Evolutionary conservation across 371 early-diverging fungal species (phyloP).

Genomic region (Capniomyces stellatus): DNA sequence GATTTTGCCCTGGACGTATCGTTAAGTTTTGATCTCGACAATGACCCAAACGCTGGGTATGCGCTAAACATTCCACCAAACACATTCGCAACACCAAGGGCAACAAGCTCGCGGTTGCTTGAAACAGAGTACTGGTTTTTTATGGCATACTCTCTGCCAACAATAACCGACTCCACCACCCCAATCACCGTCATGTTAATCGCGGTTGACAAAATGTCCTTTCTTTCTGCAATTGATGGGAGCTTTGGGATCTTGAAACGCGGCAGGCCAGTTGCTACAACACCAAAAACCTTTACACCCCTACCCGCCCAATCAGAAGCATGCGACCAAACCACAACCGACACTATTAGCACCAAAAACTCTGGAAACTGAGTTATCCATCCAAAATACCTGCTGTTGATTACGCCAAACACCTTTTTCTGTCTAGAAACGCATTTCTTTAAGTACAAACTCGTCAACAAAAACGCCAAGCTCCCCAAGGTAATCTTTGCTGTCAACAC

Average conservation of each 20-base stretch:
- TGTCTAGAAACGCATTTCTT: background rate
- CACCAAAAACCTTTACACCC: slow-evolving; percentile 56
- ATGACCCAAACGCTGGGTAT: slow-evolving; percentile 78
- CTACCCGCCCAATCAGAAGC: slow-evolving; percentile 34
- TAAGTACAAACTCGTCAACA: slow-evolving; percentile 27
- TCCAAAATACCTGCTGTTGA: slow-evolving; percentile 6
- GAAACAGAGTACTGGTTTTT: slow-evolving; percentile 73
- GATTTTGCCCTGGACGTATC: slow-evolving; percentile 74
- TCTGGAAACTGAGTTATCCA: slow-evolving; percentile 68
- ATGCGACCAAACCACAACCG: slow-evolving; percentile 40
- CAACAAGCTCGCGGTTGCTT: slow-evolving; percentile 87
- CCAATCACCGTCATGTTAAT: slow-evolving; percentile 81
- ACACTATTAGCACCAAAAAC: slow-evolving; percentile 59
- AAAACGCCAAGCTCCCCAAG: slow-evolving; percentile 39
- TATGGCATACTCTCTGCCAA: slow-evolving; percentile 73
- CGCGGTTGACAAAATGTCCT: slow-evolving; percentile 41
- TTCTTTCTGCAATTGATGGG: slow-evolving; percentile 35
- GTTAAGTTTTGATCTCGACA: slow-evolving; percentile 75
- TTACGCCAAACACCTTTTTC: slow-evolving; percentile 11
- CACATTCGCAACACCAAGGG: slow-evolving; percentile 69
- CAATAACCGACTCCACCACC: slow-evolving; percentile 85
- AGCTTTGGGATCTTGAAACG: slow-evolving; percentile 37
- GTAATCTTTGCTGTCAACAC: slow-evolving; percentile 46
- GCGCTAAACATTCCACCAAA: slow-evolving; percentile 62
- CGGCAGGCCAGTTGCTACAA: slow-evolving; percentile 41